Percentiles rank a stretch among this genome's conserved stretches.
These are phyloP conservation scores for Tieghemostelium lacteum DNA, from an alignment of 78 protist species.

Conservation along the genomic window DNA sequence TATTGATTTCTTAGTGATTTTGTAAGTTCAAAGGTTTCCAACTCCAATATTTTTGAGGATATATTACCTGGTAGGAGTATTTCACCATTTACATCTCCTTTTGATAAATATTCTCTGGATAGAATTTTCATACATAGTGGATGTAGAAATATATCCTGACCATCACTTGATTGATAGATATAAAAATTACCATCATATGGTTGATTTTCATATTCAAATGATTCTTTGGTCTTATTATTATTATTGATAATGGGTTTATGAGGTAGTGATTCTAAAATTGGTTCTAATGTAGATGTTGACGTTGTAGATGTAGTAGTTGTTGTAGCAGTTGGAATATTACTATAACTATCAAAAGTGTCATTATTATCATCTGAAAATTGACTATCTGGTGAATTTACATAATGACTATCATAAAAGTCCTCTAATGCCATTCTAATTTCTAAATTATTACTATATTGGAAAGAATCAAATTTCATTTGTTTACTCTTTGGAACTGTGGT, in stretches of 20 bases:
- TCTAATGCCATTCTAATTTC: constrained; percentile 39
- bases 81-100: too few species aligned
- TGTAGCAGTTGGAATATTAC: neutral
- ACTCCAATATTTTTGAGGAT: constrained; percentile 17
- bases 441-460: constrained; percentile 37
- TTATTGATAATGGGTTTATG: neutral
- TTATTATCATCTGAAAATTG: neutral
- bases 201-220: constrained; percentile 37
- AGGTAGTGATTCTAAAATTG: neutral
- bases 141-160: constrained; percentile 61
- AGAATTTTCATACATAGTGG: constrained; percentile 63
- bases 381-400: neutral
- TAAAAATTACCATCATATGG: constrained; percentile 25
- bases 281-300: neutral
- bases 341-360: neutral
- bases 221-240: neutral
- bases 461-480: constrained; percentile 1
- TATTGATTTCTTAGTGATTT: constrained; percentile 5
- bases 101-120: neutral
- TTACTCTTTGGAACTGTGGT: constrained; percentile 1
- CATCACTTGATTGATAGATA: constrained; percentile 60
- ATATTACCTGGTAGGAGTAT: neutral
- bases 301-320: constrained; percentile 19
- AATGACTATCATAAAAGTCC: constrained; percentile 15
- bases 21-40: constrained; percentile 22